phyloP scores from a whole-genome alignment of 2,329 filamentous ascomycete genomes.

The Neonectria magnoliae region DNA sequence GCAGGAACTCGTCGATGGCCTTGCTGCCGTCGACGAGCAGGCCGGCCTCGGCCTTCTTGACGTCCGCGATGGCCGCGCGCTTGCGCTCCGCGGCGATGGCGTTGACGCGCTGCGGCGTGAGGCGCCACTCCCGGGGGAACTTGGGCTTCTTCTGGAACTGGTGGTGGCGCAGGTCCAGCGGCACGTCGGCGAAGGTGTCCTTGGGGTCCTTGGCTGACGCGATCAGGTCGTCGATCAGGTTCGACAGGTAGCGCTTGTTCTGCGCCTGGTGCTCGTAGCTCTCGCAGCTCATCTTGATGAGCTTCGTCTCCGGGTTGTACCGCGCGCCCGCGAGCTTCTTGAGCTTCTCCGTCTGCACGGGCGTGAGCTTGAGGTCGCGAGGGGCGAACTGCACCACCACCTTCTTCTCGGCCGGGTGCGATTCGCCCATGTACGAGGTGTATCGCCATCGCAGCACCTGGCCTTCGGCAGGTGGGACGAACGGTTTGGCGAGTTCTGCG shows the following conservation, averaged over 20 bases:
- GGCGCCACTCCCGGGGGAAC: constrained; percentile 85
- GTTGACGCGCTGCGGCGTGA: constrained; percentile 75
- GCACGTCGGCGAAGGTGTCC: constrained; percentile 89
- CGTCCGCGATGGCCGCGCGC: constrained; percentile 63
- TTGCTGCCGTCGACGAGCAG: constrained; percentile 67
- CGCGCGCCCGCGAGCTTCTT: constrained; percentile 86
- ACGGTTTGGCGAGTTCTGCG: constrained; percentile 84
- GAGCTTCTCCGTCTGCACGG: constrained; percentile 79
- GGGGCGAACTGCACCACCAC: constrained; percentile 92
- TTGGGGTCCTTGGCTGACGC: constrained; percentile 78
- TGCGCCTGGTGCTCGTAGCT: constrained; percentile 88
- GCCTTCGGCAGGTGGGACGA: constrained; percentile 72
- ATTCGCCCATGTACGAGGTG: constrained; percentile 95
- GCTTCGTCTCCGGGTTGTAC: constrained; percentile 85
- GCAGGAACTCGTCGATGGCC: constrained; percentile 54
- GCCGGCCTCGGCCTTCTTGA: constrained; percentile 62
- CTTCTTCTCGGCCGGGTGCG: constrained; percentile 90
- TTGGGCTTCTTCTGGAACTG: constrained; percentile 71
- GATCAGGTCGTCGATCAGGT: constrained; percentile 79
- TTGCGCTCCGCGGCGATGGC: constrained; percentile 72
- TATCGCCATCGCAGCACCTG: constrained; percentile 92
- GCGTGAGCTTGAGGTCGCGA: constrained; percentile 74
- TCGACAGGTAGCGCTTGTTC: constrained; percentile 94
- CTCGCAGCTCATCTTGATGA: constrained; percentile 91
- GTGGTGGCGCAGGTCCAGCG: constrained; percentile 89